Evolutionary conservation across 208 protist genomes (phyloP).

Genomic region (Trypanosoma scelopori): DNA sequence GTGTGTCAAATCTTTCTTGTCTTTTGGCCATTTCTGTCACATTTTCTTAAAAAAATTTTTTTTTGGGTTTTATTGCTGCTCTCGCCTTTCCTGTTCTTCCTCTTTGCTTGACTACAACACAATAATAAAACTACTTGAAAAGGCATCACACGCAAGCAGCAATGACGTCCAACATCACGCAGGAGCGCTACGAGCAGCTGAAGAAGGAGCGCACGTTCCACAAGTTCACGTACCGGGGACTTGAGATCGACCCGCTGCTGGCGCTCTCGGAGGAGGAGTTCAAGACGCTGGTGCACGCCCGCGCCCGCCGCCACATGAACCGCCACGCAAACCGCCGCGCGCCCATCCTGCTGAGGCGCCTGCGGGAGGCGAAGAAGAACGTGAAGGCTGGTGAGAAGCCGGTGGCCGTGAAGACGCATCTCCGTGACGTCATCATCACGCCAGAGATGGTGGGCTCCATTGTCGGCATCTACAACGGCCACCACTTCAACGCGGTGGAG

Average conservation of each 20-base stretch:
- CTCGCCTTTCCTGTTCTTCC: slow-evolving; percentile 1
- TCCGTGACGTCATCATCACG: slow-evolving; percentile 99
- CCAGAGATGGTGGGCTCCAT: slow-evolving; percentile 99
- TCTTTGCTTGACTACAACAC: slow-evolving; percentile 4
- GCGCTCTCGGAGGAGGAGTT: slow-evolving; percentile 95
- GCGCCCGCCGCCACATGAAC: slow-evolving; percentile 94
- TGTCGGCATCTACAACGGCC: slow-evolving; percentile 99
- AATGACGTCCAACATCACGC: slow-evolving; percentile 79
- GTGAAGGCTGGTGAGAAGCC: slow-evolving; percentile 97
- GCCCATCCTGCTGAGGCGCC: slow-evolving; percentile 96
- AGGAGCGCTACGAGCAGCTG: slow-evolving; percentile 90
- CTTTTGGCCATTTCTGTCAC: too few relatives aligned
- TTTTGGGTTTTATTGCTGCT: not conserved
- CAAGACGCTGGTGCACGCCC: slow-evolving; percentile 91
- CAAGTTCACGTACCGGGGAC: slow-evolving; percentile 97
- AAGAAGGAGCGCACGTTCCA: slow-evolving; percentile 98
- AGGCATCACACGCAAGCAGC: slow-evolving; percentile 20
- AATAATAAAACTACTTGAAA: slow-evolving; percentile 2
- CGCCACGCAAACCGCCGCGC: slow-evolving; percentile 92
- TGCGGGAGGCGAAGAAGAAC: slow-evolving; percentile 96
- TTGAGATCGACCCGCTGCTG: slow-evolving; percentile 95
- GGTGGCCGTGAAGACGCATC: slow-evolving; percentile 98
- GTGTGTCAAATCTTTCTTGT: too few relatives aligned
- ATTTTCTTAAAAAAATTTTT: not conserved
- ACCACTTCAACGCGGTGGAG: slow-evolving; percentile 98